Conservation (phyloP, 179 eudicot genomes). For the Sideroxylon spinosum region DNA sequence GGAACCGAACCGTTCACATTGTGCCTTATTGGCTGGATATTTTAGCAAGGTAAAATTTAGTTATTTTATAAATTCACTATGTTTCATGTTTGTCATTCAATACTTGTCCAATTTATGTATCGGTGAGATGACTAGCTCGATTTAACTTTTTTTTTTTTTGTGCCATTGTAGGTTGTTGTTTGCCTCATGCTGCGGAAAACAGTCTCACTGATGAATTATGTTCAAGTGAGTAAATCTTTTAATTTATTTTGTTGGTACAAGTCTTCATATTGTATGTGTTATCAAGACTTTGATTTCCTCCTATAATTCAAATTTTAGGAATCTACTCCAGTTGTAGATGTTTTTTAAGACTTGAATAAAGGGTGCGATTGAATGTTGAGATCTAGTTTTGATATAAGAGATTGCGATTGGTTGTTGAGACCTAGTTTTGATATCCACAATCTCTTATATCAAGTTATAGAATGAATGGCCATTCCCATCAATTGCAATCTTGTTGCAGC, state of each 20-base stretch:
- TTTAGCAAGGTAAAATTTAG: conserved; percentile 69
- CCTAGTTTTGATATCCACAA: not conserved
- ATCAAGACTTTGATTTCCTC: not conserved
- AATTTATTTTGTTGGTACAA: too few relatives aligned
- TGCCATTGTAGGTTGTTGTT: conserved; percentile 62
- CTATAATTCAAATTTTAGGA: conserved; percentile 10
- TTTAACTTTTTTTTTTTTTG: not conserved
- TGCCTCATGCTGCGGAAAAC: conserved; percentile 97
- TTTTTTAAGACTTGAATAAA: not conserved
- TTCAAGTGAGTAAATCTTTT: conserved; percentile 58
- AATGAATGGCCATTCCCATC: not conserved
- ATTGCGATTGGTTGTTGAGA: too few relatives aligned
- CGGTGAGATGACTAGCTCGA: conserved; percentile 13
- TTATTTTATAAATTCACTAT: not conserved
- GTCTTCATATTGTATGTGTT: not conserved
- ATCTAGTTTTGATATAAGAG: too few relatives aligned
- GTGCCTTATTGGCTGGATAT: conserved; percentile 89
- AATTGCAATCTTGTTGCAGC: not conserved
- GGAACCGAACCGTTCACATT: conserved; percentile 82
- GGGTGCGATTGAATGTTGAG: conserved; percentile 1
- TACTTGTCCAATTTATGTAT: not conserved
- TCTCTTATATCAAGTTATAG: not conserved
- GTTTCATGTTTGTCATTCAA: not conserved
- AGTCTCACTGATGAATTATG: conserved; percentile 85
- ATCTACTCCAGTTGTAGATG: not conserved